A percentile compares a stretch with the other conserved stretches of the same genome.
Evolutionary conservation across 495 filamentous ascomycete species (phyloP).

Genomic region (Penicillium lagena): DNA sequence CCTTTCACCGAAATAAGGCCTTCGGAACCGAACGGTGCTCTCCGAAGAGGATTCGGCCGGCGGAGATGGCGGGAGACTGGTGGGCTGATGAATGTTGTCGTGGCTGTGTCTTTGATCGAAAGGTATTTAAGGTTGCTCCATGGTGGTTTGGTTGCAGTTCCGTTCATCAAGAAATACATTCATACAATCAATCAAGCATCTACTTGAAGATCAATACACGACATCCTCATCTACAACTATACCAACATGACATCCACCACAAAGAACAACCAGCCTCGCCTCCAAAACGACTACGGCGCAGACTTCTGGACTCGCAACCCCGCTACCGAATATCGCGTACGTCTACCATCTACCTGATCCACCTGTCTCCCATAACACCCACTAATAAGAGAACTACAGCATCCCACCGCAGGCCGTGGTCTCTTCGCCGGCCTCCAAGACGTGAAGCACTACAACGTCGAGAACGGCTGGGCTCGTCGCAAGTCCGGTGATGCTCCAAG

Average conservation of each 20-base stretch:
- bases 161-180: conserved; percentile 4
- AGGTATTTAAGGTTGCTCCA: conserved; percentile 1
- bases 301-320: conserved; percentile 31
- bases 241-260: conserved; percentile 4
- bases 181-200: neutral
- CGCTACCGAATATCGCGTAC: conserved; percentile 15
- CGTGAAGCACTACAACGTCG: conserved; percentile 38
- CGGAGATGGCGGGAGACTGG: neutral
- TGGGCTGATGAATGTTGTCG: neutral
- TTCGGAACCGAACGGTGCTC: too few relatives aligned
- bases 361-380: neutral
- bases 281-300: conserved; percentile 35
- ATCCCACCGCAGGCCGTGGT: conserved; percentile 31
- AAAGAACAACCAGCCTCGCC: conserved; percentile 12
- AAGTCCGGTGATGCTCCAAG: conserved; percentile 8
- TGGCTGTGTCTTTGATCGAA: neutral
- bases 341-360: conserved; percentile 1
- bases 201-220: conserved; percentile 3
- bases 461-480: conserved; percentile 31
- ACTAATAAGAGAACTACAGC: conserved; percentile 10
- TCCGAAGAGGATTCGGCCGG: neutral
- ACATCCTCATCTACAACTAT: neutral
- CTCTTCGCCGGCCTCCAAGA: conserved; percentile 43
- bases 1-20: too few relatives aligned
- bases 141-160: neutral